Evolutionary conservation across 345 rosid species (phyloP), one percentile per base, ranked within the genome.

Genomic region (Hypericum androsaemum): DNA sequence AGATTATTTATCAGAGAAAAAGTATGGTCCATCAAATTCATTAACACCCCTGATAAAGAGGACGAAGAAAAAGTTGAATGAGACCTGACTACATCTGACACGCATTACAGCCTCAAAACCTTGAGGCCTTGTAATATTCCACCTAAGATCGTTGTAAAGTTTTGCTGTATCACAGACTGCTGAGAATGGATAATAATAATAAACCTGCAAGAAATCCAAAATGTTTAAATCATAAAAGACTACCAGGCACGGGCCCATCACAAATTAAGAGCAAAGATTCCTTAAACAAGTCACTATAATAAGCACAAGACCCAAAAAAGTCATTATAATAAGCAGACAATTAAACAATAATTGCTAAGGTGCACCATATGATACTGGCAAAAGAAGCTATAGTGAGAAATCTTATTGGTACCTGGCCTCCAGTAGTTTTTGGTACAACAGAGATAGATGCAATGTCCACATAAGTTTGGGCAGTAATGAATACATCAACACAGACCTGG

Each of bases 91-190:
- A 77, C 87, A 94, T 73, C 95, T 74, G 66, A 88, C 95, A 56
- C 97, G 84, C 97, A 92, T 88, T 52, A 92, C 97, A 47, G 97
- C 90, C 81, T 92, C 98, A 73, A 78, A 88, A 57, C 98, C 95
- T 75, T 92, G 98, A 50, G 98, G 97, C 78, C 97, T 81, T 37
- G 88, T 80, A 63, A 92, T 71, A 74, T 92, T 92, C 98, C 98
- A 92, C 74, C 94, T 85, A 45, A 85, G 94, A 78, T 92, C 98
- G 64, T 85, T 92, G 76, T 81, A 92, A 43, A 92, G 88, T 86
- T 92, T 92, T 57, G 89, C 85, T 40, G 88, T 78, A 79, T 88
- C 98, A 59, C 89, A 77, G 54, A 94, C 61, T 38, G 88, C 95
- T 43, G 95, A 94, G 78, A 92, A 92, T 47, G 97, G 95, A 64